Base-by-base conservation (phyloP, 1,139 yeast species). In the Yamadazyma atlantica region DNA sequence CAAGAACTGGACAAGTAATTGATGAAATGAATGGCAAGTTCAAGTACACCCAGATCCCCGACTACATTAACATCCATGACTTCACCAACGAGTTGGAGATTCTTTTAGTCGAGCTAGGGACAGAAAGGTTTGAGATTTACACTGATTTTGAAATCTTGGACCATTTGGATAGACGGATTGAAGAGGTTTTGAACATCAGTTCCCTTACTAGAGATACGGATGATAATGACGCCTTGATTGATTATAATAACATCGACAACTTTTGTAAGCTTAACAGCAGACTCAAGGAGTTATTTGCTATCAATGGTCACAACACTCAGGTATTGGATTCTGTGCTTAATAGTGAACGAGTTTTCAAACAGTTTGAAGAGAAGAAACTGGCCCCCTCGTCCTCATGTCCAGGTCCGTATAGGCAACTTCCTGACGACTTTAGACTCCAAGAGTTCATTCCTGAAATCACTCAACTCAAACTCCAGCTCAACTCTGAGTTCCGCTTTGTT, bases 381-480 rank as follows among this genome's bases (percentile, higher is more conserved):
- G 41, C n/a, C n/a, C n/a, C n/a, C n/a, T n/a, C n/a, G n/a, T n/a
- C n/a, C n/a, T n/a, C n/a, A n/a, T n/a, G n/a, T n/a, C n/a, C 34
- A n/a, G 13, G 13, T 17, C n/a, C 22, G 6, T 68, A 68, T 39
- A 55, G 40, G 18, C 74, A 68, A 40, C 41, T 69, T 7, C 75
- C 75, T 1, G 71, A 66, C 31, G 60, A 59, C 37, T 62, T 68
- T 45, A 39, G 42, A 11, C 50, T 70, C 32, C 67, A 69, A 24
- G 70, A 70, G 29, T 70, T 53, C 40, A 39, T 50, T 14, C 45
- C 47, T 14, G 75, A 69, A 41, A 55, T 70, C 27, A 43, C 43
- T n/a, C 55, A 57, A 29, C 46, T 70, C 21, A 58, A 53, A 35
- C 37, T 43, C 4, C 46, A 47, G n/a, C 39, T 65, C 29, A 58